A percentile compares a stretch with the other conserved stretches of the same genome.
Evolutionary conservation across 2,329 filamentous ascomycete genomes (phyloP).

Genomic region (Claviceps cyperi): DNA sequence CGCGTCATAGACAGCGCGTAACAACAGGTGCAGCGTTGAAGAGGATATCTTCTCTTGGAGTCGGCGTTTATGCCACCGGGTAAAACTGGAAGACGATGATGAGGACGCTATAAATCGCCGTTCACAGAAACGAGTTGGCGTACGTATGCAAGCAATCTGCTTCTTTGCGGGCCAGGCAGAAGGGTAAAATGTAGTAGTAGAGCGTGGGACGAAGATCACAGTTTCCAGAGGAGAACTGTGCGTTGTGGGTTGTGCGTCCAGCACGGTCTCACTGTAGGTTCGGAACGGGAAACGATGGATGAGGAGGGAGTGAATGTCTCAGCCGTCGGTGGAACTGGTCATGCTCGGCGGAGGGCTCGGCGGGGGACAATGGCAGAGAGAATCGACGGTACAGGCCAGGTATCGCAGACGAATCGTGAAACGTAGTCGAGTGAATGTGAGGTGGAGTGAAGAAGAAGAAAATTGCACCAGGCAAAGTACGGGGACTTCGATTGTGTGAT

Average conservation of each 20-base stretch:
- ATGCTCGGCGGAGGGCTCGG: slow-evolving; percentile 2
- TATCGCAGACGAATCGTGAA: neutral
- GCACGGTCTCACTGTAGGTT: neutral
- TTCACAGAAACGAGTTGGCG: neutral
- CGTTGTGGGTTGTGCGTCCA: neutral
- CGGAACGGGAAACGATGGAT: slow-evolving; percentile 3
- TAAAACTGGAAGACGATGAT: neutral
- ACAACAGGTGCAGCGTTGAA: neutral
- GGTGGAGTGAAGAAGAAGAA: neutral
- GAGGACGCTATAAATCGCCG: neutral
- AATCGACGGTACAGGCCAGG: neutral
- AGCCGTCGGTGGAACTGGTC: slow-evolving; percentile 2
- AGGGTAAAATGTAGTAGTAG: neutral
- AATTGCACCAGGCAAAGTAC: neutral
- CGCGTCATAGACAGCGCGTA: neutral
- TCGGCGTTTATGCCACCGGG: neutral
- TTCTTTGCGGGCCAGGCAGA: neutral
- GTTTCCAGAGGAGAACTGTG: neutral
- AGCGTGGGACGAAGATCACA: neutral
- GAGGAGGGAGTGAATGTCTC: slow-evolving; percentile 4
- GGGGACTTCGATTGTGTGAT: neutral
- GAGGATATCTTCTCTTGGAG: neutral
- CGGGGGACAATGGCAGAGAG: neutral
- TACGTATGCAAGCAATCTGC: neutral
- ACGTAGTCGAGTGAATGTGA: neutral